Evolutionary conservation across 495 filamentous ascomycete genomes (phyloP).

Genomic region (Penicillium canescens): DNA sequence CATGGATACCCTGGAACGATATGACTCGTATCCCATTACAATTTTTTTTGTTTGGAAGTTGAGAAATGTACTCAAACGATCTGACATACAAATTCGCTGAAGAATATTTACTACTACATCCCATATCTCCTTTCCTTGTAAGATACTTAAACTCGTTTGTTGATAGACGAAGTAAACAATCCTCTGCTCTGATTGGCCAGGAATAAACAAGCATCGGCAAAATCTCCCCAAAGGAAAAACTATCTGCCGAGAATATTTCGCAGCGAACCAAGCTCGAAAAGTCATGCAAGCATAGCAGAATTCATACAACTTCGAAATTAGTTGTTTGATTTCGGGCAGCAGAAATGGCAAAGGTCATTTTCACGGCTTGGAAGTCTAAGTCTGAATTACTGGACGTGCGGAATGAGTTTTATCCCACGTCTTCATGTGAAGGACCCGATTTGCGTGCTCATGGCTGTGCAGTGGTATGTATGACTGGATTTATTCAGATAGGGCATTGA

Average conservation of each 20-base stretch:
- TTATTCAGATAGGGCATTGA: background rate
- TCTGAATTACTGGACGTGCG: constrained; percentile 67
- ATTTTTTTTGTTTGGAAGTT: background rate
- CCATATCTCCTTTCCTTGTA: too few species aligned
- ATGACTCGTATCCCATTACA: constrained; percentile 1
- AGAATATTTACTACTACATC: background rate
- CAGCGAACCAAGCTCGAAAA: constrained; percentile 4
- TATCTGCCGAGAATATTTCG: constrained; percentile 19
- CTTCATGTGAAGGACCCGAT: constrained; percentile 35
- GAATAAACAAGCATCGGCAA: constrained; percentile 1
- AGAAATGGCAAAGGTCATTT: constrained; percentile 70
- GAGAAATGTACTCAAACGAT: constrained; percentile 3
- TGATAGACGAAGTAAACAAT: constrained; percentile 1
- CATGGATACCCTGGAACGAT: constrained; percentile 35
- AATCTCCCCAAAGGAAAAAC: constrained; percentile 13
- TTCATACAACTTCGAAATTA: background rate
- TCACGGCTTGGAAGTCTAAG: constrained; percentile 76
- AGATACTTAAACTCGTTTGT: too few species aligned
- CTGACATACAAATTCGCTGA: background rate
- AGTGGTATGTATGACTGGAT: constrained; percentile 33
- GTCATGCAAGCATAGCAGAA: background rate
- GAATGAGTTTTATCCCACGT: constrained; percentile 60
- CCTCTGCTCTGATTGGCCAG: constrained; percentile 3
- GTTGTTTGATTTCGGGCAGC: background rate
- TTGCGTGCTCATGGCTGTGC: constrained; percentile 46